Conservation (phyloP, 805 yeast species). For the Novakomyces olei region DNA sequence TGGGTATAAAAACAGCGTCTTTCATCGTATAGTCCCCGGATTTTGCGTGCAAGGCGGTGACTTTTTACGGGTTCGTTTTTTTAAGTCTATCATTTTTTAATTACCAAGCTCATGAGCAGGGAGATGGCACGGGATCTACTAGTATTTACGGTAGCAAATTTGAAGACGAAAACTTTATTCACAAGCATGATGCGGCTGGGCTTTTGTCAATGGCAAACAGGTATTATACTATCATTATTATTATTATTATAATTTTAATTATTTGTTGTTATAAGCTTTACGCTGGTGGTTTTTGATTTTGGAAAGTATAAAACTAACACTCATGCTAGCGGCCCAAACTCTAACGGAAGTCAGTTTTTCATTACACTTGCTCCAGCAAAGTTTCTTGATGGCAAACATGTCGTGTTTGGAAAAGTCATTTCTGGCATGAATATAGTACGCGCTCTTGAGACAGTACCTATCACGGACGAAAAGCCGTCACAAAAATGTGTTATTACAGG, state of each 20-base stretch:
- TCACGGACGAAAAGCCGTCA: too few relatives aligned
- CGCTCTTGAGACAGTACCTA: slow-evolving; percentile 15
- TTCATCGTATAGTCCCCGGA: slow-evolving; percentile 28
- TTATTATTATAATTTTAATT: background rate
- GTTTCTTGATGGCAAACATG: slow-evolving; percentile 26
- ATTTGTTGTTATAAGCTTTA: slow-evolving; percentile 15
- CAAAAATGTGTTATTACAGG: background rate
- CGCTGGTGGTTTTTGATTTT: slow-evolving; percentile 40
- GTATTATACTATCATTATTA: background rate
- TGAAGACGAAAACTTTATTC: slow-evolving; percentile 23
- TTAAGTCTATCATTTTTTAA: background rate
- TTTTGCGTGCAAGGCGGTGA: slow-evolving; percentile 37
- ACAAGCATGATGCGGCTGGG: slow-evolving; percentile 12
- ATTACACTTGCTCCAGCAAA: slow-evolving; percentile 19
- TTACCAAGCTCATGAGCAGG: background rate
- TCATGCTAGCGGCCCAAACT: slow-evolving; percentile 37
- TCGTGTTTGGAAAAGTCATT: slow-evolving; percentile 27
- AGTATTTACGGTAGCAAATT: slow-evolving; percentile 23
- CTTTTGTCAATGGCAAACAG: background rate
- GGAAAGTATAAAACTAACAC: too few relatives aligned
- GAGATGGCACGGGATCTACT: slow-evolving; percentile 24
- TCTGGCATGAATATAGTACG: slow-evolving; percentile 21
- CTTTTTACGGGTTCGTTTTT: slow-evolving; percentile 20
- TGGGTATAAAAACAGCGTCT: slow-evolving; percentile 23
- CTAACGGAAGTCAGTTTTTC: slow-evolving; percentile 40